Conservation (phyloP, 345 rosid species). For the Hibiscus syriacus region DNA sequence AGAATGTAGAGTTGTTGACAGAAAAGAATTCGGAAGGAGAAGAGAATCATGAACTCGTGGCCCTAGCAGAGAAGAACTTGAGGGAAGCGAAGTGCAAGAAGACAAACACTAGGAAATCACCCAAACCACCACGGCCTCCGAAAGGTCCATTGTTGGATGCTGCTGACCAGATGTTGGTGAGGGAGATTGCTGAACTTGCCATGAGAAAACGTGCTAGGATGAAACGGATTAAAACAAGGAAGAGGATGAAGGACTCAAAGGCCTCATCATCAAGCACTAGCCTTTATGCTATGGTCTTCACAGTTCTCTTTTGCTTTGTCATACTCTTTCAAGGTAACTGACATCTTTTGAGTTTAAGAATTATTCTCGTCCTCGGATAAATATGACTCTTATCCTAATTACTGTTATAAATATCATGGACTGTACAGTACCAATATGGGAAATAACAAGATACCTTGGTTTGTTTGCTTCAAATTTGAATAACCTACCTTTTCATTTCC, state of each 20-base stretch:
- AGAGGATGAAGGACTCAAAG: constrained; percentile 53
- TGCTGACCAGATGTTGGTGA: constrained; percentile 68
- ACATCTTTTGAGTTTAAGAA: neutral
- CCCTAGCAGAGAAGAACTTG: constrained; percentile 17
- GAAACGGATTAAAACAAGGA: constrained; percentile 58
- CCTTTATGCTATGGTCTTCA: constrained; percentile 56
- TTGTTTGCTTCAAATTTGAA: neutral
- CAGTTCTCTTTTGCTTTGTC: constrained; percentile 57
- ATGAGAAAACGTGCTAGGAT: constrained; percentile 74
- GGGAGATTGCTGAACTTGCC: constrained; percentile 74
- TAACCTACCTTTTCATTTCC: neutral
- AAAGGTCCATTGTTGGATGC: constrained; percentile 66
- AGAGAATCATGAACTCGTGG: constrained; percentile 16
- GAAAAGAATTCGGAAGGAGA: constrained; percentile 34
- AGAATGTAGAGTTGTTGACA: constrained; percentile 21
- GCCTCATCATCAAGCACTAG: constrained; percentile 49
- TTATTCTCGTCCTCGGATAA: neutral
- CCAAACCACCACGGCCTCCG: constrained; percentile 89
- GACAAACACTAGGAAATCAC: constrained; percentile 46
- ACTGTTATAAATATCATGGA: neutral
- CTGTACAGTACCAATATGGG: neutral
- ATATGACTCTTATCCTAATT: neutral
- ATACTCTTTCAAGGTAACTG: constrained; percentile 71
- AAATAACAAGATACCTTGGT: neutral
- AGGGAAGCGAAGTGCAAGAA: constrained; percentile 34